Percentiles rank a stretch among this genome's conserved stretches.
Conservation (phyloP, 1,284 basidiomycete species). For the Leucocoprinus gongylophorus region DNA sequence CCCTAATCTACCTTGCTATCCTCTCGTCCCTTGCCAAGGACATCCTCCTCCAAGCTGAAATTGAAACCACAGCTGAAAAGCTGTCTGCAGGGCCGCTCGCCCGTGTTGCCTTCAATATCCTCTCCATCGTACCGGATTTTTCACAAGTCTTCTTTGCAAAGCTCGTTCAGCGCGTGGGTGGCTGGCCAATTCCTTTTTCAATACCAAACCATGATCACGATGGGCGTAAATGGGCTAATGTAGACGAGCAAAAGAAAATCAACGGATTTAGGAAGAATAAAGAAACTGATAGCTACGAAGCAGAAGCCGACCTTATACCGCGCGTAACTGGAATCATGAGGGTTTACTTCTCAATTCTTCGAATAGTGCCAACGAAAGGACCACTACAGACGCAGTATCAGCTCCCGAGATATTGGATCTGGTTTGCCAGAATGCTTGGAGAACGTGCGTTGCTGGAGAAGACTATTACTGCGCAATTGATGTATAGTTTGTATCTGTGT, state of each 20-base stretch:
- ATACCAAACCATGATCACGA: constrained; percentile 33
- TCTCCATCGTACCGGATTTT: constrained; percentile 55
- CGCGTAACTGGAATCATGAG: constrained; percentile 83
- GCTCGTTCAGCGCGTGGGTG: constrained; percentile 73
- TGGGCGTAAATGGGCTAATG: constrained; percentile 40
- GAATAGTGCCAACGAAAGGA: constrained; percentile 31
- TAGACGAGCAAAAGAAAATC: constrained; percentile 54
- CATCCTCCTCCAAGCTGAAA: constrained; percentile 90
- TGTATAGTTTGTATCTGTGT: constrained; percentile 52
- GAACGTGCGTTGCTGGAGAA: constrained; percentile 45
- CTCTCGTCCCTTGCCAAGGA: constrained; percentile 86
- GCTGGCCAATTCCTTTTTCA: constrained; percentile 55
- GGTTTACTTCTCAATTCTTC: constrained; percentile 81
- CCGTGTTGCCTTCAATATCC: constrained; percentile 63
- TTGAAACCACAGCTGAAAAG: constrained; percentile 86
- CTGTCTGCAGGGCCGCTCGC: constrained; percentile 82
- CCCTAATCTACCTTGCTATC: constrained; percentile 63
- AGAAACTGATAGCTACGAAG: constrained; percentile 40
- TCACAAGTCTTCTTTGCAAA: constrained; percentile 78
- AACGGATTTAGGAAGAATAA: constrained; percentile 56
- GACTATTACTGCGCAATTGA: constrained; percentile 51
- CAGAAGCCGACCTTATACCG: constrained; percentile 56
- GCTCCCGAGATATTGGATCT: constrained; percentile 60
- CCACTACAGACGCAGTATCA: constrained; percentile 50
- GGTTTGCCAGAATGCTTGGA: constrained; percentile 54